A percentile compares a stretch with the other conserved stretches of the same genome.
Evolutionary conservation across 192 early-diverging fungal species (phyloP).

Genomic region (Backusella circina): DNA sequence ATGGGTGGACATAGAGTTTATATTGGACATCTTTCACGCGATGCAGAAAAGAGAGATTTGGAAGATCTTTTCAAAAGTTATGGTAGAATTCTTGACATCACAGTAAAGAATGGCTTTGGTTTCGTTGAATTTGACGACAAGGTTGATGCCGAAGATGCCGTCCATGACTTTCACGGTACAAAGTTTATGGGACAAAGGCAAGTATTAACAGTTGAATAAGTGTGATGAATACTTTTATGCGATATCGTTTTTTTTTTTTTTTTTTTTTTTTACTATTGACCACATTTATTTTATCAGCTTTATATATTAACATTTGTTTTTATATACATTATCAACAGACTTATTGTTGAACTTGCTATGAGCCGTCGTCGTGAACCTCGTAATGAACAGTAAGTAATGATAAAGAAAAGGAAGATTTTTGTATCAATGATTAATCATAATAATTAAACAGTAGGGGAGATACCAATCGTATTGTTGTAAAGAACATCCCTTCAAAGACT

Average conservation of each 20-base stretch:
- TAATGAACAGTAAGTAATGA: conserved; percentile 19
- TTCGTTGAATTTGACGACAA: conserved; percentile 91
- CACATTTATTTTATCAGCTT: neutral
- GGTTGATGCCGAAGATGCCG: conserved; percentile 87
- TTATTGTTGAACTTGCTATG: conserved; percentile 82
- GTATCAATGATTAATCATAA: no score
- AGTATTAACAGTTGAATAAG: neutral
- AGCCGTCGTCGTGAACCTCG: conserved; percentile 51
- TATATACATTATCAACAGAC: no score
- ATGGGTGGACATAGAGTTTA: conserved; percentile 51
- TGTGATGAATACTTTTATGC: neutral
- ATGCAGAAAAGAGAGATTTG: conserved; percentile 80
- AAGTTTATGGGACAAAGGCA: conserved; percentile 85
- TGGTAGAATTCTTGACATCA: conserved; percentile 80
- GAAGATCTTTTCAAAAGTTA: conserved; percentile 79
- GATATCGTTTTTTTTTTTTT: neutral
- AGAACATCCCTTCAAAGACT: conserved; percentile 75
- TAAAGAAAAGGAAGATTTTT: no score
- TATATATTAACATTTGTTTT: neutral
- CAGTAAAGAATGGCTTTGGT: conserved; percentile 81
- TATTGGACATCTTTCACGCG: conserved; percentile 81
- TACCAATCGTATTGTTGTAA: conserved; percentile 67
- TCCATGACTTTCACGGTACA: conserved; percentile 78
- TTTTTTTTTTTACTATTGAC: no score
- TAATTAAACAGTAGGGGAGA: neutral